These are phyloP conservation scores for Niveomyces coronatus DNA, from an alignment of 2,329 filamentous ascomycete species.

Conservation along the genomic window DNA sequence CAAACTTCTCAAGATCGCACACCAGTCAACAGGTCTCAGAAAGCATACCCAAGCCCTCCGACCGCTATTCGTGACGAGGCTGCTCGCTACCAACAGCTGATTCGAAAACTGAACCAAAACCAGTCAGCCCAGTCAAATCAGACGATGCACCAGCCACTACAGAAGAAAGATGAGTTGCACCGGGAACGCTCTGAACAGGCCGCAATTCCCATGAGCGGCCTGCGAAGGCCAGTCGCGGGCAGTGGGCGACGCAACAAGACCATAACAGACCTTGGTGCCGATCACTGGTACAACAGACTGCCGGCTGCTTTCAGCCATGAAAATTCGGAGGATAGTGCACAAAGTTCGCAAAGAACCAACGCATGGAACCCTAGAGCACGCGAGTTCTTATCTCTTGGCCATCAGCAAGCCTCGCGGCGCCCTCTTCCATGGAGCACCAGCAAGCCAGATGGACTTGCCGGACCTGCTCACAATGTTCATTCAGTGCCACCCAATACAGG, in stretches of 20 bases:
- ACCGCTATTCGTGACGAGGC: constrained; percentile 2
- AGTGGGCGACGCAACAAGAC: constrained; percentile 5
- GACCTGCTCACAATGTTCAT: neutral
- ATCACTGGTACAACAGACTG: constrained; percentile 6
- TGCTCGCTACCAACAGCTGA: constrained; percentile 4
- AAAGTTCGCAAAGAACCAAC: constrained; percentile 5
- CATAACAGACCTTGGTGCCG: constrained; percentile 5
- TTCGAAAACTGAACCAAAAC: constrained; percentile 4
- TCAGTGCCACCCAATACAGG: neutral
- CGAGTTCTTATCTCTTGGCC: constrained; percentile 22
- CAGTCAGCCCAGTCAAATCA: neutral
- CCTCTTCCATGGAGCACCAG: neutral
- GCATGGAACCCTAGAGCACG: constrained; percentile 23
- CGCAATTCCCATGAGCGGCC: neutral
- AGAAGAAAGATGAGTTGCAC: too few species aligned
- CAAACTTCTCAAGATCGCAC: neutral
- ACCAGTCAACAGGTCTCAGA: neutral
- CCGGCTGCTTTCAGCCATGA: neutral
- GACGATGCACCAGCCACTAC: too few species aligned
- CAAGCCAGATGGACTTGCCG: neutral
- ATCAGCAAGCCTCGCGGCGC: constrained; percentile 1
- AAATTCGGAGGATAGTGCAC: constrained; percentile 3
- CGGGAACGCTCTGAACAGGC: neutral
- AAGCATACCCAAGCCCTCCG: neutral
- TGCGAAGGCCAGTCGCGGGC: constrained; percentile 3